phyloP scores from a whole-genome alignment of 2,329 filamentous ascomycete genomes.

The Ascochyta fabae region DNA sequence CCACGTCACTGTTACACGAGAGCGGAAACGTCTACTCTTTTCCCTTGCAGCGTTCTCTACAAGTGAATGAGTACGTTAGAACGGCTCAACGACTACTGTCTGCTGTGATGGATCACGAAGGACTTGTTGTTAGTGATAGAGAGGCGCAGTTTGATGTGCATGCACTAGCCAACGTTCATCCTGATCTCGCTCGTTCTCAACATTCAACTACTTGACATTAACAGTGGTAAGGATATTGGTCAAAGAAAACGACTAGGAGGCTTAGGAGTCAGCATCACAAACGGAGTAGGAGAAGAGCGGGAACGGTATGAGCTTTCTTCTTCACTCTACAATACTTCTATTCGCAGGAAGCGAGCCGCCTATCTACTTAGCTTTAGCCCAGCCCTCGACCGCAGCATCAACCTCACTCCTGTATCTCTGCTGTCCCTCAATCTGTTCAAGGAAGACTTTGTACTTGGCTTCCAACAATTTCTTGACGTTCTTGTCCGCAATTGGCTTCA shows the following conservation, averaged over 20 bases:
- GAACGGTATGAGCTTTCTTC: too few species aligned
- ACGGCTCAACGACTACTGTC: background rate
- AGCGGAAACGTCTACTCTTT: background rate
- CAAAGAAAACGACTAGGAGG: too few species aligned
- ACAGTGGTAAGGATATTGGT: too few species aligned
- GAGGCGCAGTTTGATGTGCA: background rate
- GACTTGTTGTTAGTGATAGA: background rate
- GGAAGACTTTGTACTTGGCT: conserved; percentile 93
- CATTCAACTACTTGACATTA: too few species aligned
- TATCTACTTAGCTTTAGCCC: conserved; percentile 23
- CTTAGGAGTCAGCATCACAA: too few species aligned
- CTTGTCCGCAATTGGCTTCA: conserved; percentile 74
- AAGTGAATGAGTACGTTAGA: background rate
- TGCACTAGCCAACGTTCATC: too few species aligned
- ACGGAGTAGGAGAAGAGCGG: too few species aligned
- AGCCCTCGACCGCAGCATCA: conserved; percentile 61
- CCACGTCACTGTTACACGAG: conserved; percentile 1
- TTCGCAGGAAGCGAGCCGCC: background rate
- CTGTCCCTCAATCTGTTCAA: conserved; percentile 89
- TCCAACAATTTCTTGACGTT: conserved; percentile 80
- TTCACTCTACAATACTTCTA: too few species aligned
- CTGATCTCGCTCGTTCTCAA: too few species aligned
- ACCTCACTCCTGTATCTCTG: conserved; percentile 80
- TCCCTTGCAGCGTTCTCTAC: background rate
- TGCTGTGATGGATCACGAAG: too few species aligned